Conservation (phyloP, 2,329 filamentous ascomycete genomes). For the Ceratocystis cubensis region DNA sequence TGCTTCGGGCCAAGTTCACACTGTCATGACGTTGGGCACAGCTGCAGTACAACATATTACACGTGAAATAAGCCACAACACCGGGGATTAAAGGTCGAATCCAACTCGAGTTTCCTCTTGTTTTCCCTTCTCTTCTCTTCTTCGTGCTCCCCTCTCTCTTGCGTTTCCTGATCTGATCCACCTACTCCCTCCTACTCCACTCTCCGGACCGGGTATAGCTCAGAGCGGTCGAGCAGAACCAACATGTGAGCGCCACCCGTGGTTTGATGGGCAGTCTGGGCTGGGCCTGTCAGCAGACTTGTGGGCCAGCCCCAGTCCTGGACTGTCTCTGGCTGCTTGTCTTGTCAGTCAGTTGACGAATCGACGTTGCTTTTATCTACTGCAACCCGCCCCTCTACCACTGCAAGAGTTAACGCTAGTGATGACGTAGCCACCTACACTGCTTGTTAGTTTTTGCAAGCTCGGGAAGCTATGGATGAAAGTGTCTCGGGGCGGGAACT, state of each 20-base stretch:
- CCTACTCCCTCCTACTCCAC: not conserved
- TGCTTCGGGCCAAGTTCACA: not conserved
- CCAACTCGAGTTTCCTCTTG: not conserved
- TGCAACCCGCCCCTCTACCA: not conserved
- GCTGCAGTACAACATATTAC: not conserved
- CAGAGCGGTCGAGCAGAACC: not conserved
- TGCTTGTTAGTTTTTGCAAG: not conserved
- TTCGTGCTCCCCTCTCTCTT: conserved; percentile 1
- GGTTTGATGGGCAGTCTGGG: not conserved
- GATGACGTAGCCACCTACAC: not conserved
- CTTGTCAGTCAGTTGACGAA: not conserved
- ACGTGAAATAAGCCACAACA: not conserved
- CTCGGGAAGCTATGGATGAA: not conserved
- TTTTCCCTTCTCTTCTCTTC: not conserved
- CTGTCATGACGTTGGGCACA: conserved; percentile 3
- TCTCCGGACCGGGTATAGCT: conserved; percentile 1
- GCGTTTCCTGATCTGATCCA: not conserved
- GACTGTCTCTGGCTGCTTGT: not conserved
- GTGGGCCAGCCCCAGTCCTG: not conserved
- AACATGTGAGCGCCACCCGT: not conserved
- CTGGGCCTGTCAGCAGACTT: conserved; percentile 6
- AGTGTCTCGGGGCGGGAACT: not conserved
- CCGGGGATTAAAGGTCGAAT: not conserved
- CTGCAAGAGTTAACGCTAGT: not conserved
- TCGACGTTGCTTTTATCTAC: not conserved